phyloP scores from a whole-genome alignment of 2,329 filamentous ascomycete species.

The Penicillium polonicum region DNA sequence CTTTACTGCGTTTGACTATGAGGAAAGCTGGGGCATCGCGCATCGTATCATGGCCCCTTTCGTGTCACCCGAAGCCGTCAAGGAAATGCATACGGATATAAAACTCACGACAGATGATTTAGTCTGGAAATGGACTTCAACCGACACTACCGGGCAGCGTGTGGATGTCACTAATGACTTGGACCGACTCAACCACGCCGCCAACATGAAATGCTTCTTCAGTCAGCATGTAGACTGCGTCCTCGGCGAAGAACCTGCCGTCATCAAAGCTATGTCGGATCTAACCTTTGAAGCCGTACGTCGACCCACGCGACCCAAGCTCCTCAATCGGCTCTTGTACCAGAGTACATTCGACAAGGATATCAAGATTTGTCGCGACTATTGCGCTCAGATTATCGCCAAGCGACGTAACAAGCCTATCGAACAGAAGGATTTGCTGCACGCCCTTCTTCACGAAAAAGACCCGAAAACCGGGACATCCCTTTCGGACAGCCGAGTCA shows the following conservation, averaged over 20 bases:
- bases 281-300: conserved; percentile 57
- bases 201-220: conserved; percentile 52
- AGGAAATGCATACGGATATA: conserved; percentile 49
- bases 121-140: conserved; percentile 51
- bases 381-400: conserved; percentile 58
- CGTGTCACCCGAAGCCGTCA: conserved; percentile 44
- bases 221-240: conserved; percentile 53
- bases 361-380: conserved; percentile 56
- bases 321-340: conserved; percentile 56
- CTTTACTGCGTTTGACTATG: conserved; percentile 57
- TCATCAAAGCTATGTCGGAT: conserved; percentile 56
- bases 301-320: conserved; percentile 52
- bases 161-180: conserved; percentile 53
- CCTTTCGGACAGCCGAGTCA: conserved; percentile 59
- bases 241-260: conserved; percentile 47
- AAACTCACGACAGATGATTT: conserved; percentile 52
- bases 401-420: conserved; percentile 55
- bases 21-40: conserved; percentile 64
- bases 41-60: conserved; percentile 50
- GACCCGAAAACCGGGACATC: conserved; percentile 62
- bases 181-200: conserved; percentile 55
- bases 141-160: conserved; percentile 32
- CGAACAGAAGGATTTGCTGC: conserved; percentile 60
- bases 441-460: conserved; percentile 57
- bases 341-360: conserved; percentile 55